Evolutionary conservation across 2,329 filamentous ascomycete species (phyloP).

Genomic region (Zymoseptoria crescenta): DNA sequence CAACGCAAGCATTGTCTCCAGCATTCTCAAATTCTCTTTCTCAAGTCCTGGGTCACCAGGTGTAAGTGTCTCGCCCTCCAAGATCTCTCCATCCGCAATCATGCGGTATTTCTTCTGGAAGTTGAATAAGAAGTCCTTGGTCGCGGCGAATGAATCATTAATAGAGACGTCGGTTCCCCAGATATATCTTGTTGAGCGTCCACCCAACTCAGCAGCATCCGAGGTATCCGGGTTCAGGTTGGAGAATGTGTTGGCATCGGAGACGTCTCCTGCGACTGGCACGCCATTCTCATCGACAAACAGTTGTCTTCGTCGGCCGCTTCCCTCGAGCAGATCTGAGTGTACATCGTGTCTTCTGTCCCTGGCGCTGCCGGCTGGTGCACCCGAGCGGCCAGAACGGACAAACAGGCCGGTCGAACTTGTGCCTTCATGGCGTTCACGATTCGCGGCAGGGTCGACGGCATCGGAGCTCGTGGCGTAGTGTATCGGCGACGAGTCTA

Average conservation of each 20-base stretch:
- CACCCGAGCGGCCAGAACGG: conserved; percentile 51
- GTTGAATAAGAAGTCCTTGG: conserved; percentile 87
- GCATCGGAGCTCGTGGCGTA: conserved; percentile 78
- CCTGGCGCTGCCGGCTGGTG: conserved; percentile 42
- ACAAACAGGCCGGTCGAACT: conserved; percentile 73
- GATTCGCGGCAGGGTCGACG: conserved; percentile 28
- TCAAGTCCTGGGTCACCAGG: conserved; percentile 63
- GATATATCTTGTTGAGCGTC: conserved; percentile 72
- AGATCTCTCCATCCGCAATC: conserved; percentile 76
- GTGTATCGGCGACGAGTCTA: conserved; percentile 86
- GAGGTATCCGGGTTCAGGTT: conserved; percentile 75
- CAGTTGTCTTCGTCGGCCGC: conserved; percentile 47
- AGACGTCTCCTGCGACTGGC: conserved; percentile 45
- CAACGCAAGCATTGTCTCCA: conserved; percentile 85
- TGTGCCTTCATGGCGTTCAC: conserved; percentile 55
- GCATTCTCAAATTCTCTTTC: conserved; percentile 74
- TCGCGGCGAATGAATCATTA: conserved; percentile 74
- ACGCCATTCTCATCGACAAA: conserved; percentile 59
- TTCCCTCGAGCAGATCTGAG: conserved; percentile 59
- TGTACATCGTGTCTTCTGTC: conserved; percentile 79
- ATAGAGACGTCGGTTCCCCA: conserved; percentile 98
- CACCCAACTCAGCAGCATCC: conserved; percentile 81
- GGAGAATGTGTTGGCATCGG: conserved; percentile 56
- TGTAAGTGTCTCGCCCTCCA: conserved; percentile 59
- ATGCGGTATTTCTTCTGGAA: conserved; percentile 91